phyloP scores from a whole-genome alignment of 805 yeast species.

The Zygosaccharomyces gambellarensis region DNA sequence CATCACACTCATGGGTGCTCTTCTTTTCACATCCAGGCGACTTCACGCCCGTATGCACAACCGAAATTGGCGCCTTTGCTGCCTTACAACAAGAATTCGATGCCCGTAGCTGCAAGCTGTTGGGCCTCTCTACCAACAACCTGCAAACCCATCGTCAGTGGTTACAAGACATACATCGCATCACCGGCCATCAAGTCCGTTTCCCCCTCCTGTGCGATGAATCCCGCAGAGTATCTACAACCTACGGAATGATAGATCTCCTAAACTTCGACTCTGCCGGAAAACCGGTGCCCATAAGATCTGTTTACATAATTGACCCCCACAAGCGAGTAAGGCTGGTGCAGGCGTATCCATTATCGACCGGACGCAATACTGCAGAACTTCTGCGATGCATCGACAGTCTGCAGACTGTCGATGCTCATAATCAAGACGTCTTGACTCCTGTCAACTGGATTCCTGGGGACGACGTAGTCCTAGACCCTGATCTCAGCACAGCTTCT shows the following conservation, averaged over 20 bases:
- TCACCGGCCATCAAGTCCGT: constrained; percentile 51
- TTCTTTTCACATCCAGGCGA: constrained; percentile 75
- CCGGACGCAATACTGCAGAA: constrained; percentile 74
- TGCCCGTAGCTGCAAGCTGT: constrained; percentile 58
- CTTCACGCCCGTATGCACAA: constrained; percentile 75
- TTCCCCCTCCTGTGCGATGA: constrained; percentile 72
- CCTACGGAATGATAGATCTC: constrained; percentile 67
- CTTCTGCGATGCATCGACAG: constrained; percentile 67
- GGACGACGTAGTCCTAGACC: constrained; percentile 69
- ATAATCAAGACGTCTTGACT: constrained; percentile 50
- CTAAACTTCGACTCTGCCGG: constrained; percentile 63
- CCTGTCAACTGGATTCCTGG: constrained; percentile 73
- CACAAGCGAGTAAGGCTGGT: constrained; percentile 56
- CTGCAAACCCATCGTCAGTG: constrained; percentile 58
- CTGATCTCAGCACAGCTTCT: constrained; percentile 54
- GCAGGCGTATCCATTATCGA: constrained; percentile 66
- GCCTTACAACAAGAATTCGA: constrained; percentile 64
- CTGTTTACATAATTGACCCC: constrained; percentile 70
- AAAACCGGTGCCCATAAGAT: constrained; percentile 62
- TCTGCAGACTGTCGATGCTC: constrained; percentile 57
- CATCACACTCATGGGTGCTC: constrained; percentile 59
- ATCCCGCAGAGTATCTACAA: constrained; percentile 52
- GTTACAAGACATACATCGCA: constrained; percentile 69
- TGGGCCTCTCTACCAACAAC: constrained; percentile 64
- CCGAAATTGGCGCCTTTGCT: constrained; percentile 74